These are phyloP conservation scores for Lumnitzera littorea DNA, from an alignment of 345 rosid species.

Conservation along the genomic window DNA sequence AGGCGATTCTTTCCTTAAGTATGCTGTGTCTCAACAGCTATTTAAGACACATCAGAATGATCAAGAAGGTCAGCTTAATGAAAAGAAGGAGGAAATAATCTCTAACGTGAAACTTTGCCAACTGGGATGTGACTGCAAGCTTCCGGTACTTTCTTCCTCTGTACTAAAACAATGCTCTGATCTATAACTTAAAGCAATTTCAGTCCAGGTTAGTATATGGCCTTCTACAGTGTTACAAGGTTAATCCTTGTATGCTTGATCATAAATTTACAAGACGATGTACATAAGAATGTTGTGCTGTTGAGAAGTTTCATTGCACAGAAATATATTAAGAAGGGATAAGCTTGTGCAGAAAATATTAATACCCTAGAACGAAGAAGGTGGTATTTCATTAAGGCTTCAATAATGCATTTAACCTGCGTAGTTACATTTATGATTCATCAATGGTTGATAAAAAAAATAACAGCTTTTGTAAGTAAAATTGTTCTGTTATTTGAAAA, in stretches of 20 bases:
- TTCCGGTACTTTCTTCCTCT: conserved; percentile 46
- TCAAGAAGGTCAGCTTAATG: conserved; percentile 81
- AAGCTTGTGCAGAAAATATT: too few species aligned
- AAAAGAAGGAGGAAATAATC: conserved; percentile 48
- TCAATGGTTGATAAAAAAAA: neutral
- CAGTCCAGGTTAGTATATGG: too few species aligned
- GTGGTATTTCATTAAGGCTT: too few species aligned
- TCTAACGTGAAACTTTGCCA: conserved; percentile 64
- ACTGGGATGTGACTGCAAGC: conserved; percentile 58
- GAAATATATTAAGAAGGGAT: too few species aligned
- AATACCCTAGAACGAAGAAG: too few species aligned
- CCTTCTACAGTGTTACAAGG: too few species aligned
- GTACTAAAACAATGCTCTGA: neutral
- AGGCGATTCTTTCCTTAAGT: conserved; percentile 91
- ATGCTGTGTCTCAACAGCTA: conserved; percentile 67
- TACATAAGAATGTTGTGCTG: too few species aligned
- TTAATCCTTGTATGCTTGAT: too few species aligned
- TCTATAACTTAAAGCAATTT: neutral
- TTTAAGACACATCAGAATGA: conserved; percentile 37
- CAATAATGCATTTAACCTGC: too few species aligned
- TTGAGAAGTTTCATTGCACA: too few species aligned
- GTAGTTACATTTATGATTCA: too few species aligned
- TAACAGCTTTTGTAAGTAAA: conserved; percentile 1
- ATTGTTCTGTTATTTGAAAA: neutral
- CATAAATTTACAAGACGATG: too few species aligned